Evolutionary conservation across 2,329 filamentous ascomycete genomes (phyloP).

Genomic region (Raffaelea ambrosiae): DNA sequence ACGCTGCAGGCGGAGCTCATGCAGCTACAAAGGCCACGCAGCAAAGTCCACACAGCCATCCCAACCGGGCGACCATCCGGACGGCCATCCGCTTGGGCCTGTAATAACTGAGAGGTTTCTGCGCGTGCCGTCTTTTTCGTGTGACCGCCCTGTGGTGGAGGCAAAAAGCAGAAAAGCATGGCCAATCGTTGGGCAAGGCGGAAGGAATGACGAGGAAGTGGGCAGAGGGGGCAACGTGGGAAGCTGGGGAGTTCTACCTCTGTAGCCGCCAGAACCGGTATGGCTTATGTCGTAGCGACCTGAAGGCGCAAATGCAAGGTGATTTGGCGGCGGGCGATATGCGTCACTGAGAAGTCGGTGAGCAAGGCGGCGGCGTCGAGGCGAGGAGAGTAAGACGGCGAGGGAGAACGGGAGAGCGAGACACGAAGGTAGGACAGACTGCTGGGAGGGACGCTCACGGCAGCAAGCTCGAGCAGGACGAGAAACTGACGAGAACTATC

Average conservation of each 20-base stretch:
- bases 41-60: neutral
- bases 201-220: neutral
- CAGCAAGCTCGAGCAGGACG: too few relatives aligned
- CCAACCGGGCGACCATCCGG: neutral
- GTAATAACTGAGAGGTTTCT: neutral
- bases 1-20: constrained; percentile 7
- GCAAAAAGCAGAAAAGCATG: neutral
- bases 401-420: neutral
- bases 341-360: constrained; percentile 8
- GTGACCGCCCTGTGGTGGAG: neutral
- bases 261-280: neutral
- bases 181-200: neutral
- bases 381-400: neutral
- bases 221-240: neutral
- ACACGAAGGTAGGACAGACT: neutral
- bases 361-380: neutral
- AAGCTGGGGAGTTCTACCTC: neutral
- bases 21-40: constrained; percentile 1
- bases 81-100: neutral
- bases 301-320: constrained; percentile 3
- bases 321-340: neutral
- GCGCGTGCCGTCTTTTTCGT: neutral
- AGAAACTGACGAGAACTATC: too few relatives aligned
- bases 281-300: constrained; percentile 4
- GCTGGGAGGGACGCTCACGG: too few relatives aligned